phyloP scores from a whole-genome alignment of 192 early-diverging fungal genomes.

The Umbelopsis ramanniana region DNA sequence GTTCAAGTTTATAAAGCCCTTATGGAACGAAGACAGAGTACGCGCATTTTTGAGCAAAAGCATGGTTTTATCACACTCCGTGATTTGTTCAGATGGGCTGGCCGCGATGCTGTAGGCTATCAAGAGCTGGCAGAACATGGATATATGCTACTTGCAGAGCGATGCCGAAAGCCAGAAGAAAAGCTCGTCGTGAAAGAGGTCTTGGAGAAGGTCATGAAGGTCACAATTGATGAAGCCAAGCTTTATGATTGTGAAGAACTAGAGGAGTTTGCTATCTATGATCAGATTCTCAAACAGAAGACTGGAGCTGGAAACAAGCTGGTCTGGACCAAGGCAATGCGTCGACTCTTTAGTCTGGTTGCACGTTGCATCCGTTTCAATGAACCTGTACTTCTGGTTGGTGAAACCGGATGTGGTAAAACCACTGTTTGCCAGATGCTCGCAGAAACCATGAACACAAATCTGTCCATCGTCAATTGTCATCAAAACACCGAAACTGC shows the following conservation, averaged over 20 bases:
- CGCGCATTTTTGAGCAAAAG: slow-evolving; percentile 93
- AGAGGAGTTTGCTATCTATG: slow-evolving; percentile 58
- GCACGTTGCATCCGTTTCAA: slow-evolving; percentile 75
- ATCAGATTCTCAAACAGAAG: slow-evolving; percentile 30
- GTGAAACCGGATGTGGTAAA: slow-evolving; percentile 98
- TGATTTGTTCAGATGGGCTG: slow-evolving; percentile 97
- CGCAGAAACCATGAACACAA: slow-evolving; percentile 61
- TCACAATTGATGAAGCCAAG: slow-evolving; percentile 60
- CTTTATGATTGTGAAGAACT: slow-evolving; percentile 65
- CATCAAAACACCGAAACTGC: slow-evolving; percentile 96
- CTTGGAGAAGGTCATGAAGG: slow-evolving; percentile 81
- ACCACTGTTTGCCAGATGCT: slow-evolving; percentile 97
- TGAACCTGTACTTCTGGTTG: slow-evolving; percentile 94
- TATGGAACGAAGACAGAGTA: slow-evolving; percentile 72
- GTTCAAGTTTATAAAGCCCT: slow-evolving; percentile 87
- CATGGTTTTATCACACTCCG: slow-evolving; percentile 95
- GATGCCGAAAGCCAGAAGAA: slow-evolving; percentile 83
- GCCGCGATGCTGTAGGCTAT: slow-evolving; percentile 75
- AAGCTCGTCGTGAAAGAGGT: slow-evolving; percentile 78
- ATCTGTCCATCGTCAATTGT: slow-evolving; percentile 91
- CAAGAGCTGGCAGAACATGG: slow-evolving; percentile 93
- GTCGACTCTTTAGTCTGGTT: slow-evolving; percentile 85
- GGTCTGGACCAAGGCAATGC: slow-evolving; percentile 97
- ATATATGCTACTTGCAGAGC: slow-evolving; percentile 93
- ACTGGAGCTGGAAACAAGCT: slow-evolving; percentile 48